Conservation (phyloP, 768 basidiomycete genomes). For the Amanita thiersii region DNA sequence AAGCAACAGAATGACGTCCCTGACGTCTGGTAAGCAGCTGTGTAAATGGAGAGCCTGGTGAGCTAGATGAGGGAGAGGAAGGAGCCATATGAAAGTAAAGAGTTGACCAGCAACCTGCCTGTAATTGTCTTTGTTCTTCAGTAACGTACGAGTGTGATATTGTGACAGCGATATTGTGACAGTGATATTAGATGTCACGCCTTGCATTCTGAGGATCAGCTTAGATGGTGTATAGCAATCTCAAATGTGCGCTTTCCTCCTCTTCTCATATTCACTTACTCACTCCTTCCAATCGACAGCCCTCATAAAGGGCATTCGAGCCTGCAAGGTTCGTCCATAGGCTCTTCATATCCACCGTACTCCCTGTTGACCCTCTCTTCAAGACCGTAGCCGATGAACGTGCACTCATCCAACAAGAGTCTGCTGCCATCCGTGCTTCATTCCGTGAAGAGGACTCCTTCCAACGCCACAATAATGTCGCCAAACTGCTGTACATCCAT, state of each 20-base stretch:
- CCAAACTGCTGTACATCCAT: constrained; percentile 96
- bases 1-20: constrained; percentile 15
- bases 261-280: constrained; percentile 16
- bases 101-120: neutral
- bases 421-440: constrained; percentile 91
- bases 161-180: too few species aligned
- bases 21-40: constrained; percentile 19
- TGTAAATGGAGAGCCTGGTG: constrained; percentile 12
- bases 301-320: constrained; percentile 95
- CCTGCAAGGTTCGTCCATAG: constrained; percentile 70
- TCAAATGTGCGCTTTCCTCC: constrained; percentile 53
- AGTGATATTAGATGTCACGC: too few species aligned
- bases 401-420: constrained; percentile 93
- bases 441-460: constrained; percentile 97
- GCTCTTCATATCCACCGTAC: constrained; percentile 7
- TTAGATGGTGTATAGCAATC: constrained; percentile 80
- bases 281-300: constrained; percentile 49
- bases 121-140: too few species aligned
- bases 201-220: too few species aligned
- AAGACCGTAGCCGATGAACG: constrained; percentile 99
- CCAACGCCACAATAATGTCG: constrained; percentile 93
- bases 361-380: constrained; percentile 16
- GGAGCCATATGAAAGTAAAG: neutral
- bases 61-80: constrained; percentile 8
- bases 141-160: too few species aligned